Evolutionary conservation across 192 early-diverging fungal species (phyloP).

Genomic region (Rhizoclosmatium sp.): DNA sequence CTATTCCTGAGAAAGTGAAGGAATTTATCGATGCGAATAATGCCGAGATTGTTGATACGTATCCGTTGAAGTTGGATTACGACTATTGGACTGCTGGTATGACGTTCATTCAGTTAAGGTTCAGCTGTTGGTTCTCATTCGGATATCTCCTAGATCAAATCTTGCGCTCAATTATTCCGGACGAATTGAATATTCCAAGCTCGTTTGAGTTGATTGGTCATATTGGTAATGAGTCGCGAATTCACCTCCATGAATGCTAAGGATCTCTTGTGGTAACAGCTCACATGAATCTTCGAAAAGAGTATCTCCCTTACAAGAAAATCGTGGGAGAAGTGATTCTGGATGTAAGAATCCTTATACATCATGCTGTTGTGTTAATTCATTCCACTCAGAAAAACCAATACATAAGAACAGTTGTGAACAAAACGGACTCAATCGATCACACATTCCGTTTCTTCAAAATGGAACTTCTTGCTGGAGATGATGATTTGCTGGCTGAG

Average conservation of each 20-base stretch:
- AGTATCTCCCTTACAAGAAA: conserved; percentile 86
- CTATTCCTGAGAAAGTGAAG: conserved; percentile 55
- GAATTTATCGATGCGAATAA: conserved; percentile 58
- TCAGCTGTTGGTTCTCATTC: not conserved
- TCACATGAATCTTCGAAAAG: conserved; percentile 94
- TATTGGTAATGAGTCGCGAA: conserved; percentile 69
- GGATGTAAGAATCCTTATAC: conserved; percentile 68
- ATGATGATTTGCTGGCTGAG: conserved; percentile 84
- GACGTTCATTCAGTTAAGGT: not conserved
- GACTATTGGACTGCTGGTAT: conserved; percentile 88
- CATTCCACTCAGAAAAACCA: conserved; percentile 76
- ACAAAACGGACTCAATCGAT: conserved; percentile 96
- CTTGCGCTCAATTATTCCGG: conserved; percentile 87
- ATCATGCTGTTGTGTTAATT: not conserved
- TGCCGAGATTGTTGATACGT: conserved; percentile 56
- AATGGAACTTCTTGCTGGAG: conserved; percentile 95
- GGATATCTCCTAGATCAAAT: conserved; percentile 74
- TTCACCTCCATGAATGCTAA: too few relatives aligned
- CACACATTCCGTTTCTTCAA: conserved; percentile 95
- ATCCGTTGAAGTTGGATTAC: conserved; percentile 75
- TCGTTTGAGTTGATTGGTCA: conserved; percentile 74
- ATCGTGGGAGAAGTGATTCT: conserved; percentile 95
- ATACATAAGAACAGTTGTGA: conserved; percentile 89
- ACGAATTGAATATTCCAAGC: conserved; percentile 81
- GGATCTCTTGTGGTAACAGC: conserved; percentile 54